These are phyloP conservation scores for Puccinia coronata DNA, from an alignment of 1,284 basidiomycete genomes.

Conservation along the genomic window DNA sequence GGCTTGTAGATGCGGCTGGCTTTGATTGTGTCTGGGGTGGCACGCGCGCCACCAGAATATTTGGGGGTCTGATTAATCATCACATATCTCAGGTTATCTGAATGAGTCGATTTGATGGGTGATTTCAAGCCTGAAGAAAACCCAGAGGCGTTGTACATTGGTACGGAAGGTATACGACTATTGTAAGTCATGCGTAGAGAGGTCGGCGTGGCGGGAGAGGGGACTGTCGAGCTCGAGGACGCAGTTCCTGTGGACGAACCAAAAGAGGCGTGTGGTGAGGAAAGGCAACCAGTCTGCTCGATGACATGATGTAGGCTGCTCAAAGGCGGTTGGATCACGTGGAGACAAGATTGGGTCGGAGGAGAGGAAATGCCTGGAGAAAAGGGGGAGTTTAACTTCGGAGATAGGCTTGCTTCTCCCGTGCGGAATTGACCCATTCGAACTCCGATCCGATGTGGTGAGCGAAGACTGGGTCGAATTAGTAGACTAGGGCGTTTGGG, in stretches of 20 bases:
- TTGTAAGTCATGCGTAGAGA: slow-evolving; percentile 26
- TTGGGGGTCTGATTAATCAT: slow-evolving; percentile 32
- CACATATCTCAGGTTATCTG: slow-evolving; percentile 15
- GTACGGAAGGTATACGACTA: slow-evolving; percentile 28
- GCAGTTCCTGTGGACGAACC: slow-evolving; percentile 41
- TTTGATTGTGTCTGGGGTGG: slow-evolving; percentile 10
- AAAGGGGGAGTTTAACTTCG: not conserved
- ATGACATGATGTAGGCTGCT: slow-evolving; percentile 1
- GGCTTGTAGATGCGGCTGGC: not conserved
- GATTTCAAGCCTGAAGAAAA: slow-evolving; percentile 17
- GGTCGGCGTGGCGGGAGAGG: slow-evolving; percentile 43
- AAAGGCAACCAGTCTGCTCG: slow-evolving; percentile 28
- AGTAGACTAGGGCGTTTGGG: slow-evolving; percentile 40
- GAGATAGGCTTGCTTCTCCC: slow-evolving; percentile 3
- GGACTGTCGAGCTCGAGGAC: slow-evolving; percentile 30
- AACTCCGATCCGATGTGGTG: slow-evolving; percentile 19
- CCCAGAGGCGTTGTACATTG: not conserved
- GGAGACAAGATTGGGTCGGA: not conserved
- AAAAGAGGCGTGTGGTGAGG: slow-evolving; percentile 34
- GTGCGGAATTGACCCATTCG: slow-evolving; percentile 3
- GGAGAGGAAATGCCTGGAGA: slow-evolving; percentile 5
- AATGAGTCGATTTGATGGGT: not conserved
- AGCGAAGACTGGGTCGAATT: slow-evolving; percentile 39
- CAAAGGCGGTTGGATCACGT: not conserved
- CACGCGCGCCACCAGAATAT: not conserved